A percentile compares a stretch with the other conserved stretches of the same genome.
These are phyloP conservation scores for Fonsecaea nubica DNA, from an alignment of 2,329 filamentous ascomycete species.

Conservation along the genomic window DNA sequence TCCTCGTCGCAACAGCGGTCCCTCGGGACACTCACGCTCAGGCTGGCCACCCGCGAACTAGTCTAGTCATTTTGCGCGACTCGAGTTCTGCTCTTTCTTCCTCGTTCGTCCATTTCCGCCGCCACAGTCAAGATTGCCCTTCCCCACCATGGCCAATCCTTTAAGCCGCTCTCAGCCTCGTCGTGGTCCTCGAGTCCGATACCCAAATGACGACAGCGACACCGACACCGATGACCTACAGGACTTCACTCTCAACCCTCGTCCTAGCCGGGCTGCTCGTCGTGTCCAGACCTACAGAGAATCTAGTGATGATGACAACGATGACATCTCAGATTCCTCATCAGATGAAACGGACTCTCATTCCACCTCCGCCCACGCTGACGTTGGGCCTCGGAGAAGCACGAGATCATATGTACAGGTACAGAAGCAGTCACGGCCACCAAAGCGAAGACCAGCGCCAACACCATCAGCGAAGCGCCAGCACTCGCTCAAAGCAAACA, in stretches of 20 bases:
- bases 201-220: constrained; percentile 24
- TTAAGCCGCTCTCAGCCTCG: constrained; percentile 18
- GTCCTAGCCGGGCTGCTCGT: constrained; percentile 27
- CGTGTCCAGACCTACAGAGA: constrained; percentile 33
- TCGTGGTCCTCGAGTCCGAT: constrained; percentile 24
- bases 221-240: constrained; percentile 24
- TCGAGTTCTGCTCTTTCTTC: neutral
- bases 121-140: neutral
- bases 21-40: neutral
- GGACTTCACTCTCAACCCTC: constrained; percentile 12
- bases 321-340: constrained; percentile 11
- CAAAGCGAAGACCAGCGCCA: constrained; percentile 16
- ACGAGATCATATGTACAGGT: constrained; percentile 6
- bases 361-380: constrained; percentile 1
- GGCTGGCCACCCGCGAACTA: neutral
- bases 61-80: neutral
- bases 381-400: constrained; percentile 5
- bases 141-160: constrained; percentile 15
- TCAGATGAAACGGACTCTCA: constrained; percentile 17
- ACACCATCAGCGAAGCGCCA: neutral
- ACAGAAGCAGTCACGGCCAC: neutral
- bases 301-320: constrained; percentile 25
- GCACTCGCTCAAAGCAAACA: constrained; percentile 25
- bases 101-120: neutral
- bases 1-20: neutral